Base-by-base conservation (phyloP, 2,329 filamentous ascomycete genomes). In the Beauveria sp. region DNA sequence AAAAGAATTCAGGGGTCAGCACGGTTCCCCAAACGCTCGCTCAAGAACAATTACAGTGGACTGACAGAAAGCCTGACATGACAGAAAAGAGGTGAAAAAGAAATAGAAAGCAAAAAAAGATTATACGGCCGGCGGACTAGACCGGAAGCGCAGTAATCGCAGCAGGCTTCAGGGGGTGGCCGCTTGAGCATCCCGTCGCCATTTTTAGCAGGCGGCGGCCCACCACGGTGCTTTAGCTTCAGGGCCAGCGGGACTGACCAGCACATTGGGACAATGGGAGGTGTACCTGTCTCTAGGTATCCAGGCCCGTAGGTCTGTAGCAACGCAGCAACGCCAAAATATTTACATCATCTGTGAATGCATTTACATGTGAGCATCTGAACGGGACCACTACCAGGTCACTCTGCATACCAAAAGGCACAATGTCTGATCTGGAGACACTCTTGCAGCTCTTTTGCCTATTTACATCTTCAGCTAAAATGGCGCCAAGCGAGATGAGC, bases 81-180 rank as follows among this genome's bases (percentile, higher is more conserved):
- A 37, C 12, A 54, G 24, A 18, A 5, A 37, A 48, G 44, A 46
- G 10, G 26, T 5, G 30, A 51, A 20, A 12, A 34, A 24, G 3
- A 9, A 34, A 30, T 8, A 12, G 26, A 20, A 40, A 41, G 37
- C 26, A 40, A n/a, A 20, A 59, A 46, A 20, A 24, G 6, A 16
- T 60, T 3, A 60, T 16, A 26, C 26, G 64, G 59, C 62, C 37
- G 56, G 62, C 63, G 54, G n/a, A 5, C 56, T 7, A 14, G 7
- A 34, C 64, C 62, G 54, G 3, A 61, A 26, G 40, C 61, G 65
- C 57, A 65, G 16, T 44, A 8, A 24, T 54, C 24, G 22, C 22
- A 47, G 5, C 28, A 30, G 40, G 40, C 55, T 43, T 50, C 40
- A 59, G 48, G 37, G 37, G 56, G 34, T 40, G 34, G 55, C 34